A percentile compares a stretch with the other conserved stretches of the same genome.
Conservation (phyloP, 768 basidiomycete species). For the Suillus placidus region DNA sequence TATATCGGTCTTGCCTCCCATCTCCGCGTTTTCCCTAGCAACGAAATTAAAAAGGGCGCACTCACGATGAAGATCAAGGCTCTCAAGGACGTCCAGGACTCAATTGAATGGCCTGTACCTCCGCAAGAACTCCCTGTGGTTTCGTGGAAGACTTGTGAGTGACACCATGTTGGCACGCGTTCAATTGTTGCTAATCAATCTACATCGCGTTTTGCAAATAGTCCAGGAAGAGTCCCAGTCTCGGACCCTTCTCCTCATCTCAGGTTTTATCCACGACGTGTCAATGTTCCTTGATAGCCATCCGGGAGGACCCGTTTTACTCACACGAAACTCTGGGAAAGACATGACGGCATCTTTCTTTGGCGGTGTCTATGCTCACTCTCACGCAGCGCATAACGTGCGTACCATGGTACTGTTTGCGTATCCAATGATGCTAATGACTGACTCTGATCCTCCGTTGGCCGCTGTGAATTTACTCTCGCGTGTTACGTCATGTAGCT, state of each 20-base stretch:
- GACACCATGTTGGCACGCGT: not conserved
- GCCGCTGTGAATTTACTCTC: not conserved
- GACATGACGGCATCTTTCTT: constrained; percentile 86
- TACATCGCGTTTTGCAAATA: constrained; percentile 26
- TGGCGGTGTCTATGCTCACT: constrained; percentile 83
- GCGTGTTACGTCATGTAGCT: constrained; percentile 39
- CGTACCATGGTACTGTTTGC: constrained; percentile 27
- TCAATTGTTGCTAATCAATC: constrained; percentile 5
- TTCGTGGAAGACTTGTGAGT: constrained; percentile 79
- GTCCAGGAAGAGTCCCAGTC: constrained; percentile 70
- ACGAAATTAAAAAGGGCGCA: constrained; percentile 83
- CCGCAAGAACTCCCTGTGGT: constrained; percentile 71
- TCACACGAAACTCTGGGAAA: constrained; percentile 66
- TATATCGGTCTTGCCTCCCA: constrained; percentile 72
- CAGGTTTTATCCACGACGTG: constrained; percentile 88
- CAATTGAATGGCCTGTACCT: constrained; percentile 60
- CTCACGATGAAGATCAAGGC: constrained; percentile 83
- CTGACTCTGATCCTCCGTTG: not conserved
- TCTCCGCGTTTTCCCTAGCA: constrained; percentile 83
- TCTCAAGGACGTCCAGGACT: constrained; percentile 65
- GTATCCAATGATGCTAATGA: not conserved
- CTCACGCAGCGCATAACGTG: constrained; percentile 81
- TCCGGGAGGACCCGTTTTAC: constrained; percentile 71
- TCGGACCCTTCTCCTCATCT: constrained; percentile 69
- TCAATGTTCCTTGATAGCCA: constrained; percentile 73